Conservation (phyloP, 495 filamentous ascomycete species). For the Talaromyces ruber region DNA sequence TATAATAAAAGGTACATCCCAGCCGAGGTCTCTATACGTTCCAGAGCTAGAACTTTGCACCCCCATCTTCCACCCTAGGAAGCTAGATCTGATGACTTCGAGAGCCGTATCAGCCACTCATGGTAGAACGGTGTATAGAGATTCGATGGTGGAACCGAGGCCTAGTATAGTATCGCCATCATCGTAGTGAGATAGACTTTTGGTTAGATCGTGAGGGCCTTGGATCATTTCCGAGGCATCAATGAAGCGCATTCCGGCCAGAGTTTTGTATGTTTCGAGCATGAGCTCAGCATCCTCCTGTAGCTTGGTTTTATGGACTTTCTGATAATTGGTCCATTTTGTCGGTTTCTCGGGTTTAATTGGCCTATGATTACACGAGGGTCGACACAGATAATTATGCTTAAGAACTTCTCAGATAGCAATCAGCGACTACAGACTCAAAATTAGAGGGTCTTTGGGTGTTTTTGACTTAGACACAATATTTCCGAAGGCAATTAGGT, state of each 20-base stretch:
- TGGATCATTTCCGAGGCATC: neutral
- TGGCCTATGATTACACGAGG: too few relatives aligned
- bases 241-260: neutral
- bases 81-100: conserved; percentile 10
- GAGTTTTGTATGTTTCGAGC: neutral
- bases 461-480: too few relatives aligned
- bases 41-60: conserved; percentile 6
- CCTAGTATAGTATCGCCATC: neutral
- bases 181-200: conserved; percentile 5
- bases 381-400: too few relatives aligned
- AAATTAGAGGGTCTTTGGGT: too few relatives aligned
- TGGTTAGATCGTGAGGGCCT: conserved; percentile 12
- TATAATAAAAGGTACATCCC: neutral
- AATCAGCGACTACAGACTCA: too few relatives aligned
- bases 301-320: neutral
- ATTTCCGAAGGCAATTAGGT: too few relatives aligned
- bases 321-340: too few relatives aligned
- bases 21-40: neutral
- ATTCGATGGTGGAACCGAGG: conserved; percentile 12
- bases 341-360: too few relatives aligned
- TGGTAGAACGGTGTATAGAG: conserved; percentile 15
- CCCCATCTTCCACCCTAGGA: conserved; percentile 2
- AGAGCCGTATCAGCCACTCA: conserved; percentile 13
- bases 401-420: too few relatives aligned
- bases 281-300: conserved; percentile 1